Conservation (phyloP, 2,329 filamentous ascomycete species). For the Calycina herbarum region DNA sequence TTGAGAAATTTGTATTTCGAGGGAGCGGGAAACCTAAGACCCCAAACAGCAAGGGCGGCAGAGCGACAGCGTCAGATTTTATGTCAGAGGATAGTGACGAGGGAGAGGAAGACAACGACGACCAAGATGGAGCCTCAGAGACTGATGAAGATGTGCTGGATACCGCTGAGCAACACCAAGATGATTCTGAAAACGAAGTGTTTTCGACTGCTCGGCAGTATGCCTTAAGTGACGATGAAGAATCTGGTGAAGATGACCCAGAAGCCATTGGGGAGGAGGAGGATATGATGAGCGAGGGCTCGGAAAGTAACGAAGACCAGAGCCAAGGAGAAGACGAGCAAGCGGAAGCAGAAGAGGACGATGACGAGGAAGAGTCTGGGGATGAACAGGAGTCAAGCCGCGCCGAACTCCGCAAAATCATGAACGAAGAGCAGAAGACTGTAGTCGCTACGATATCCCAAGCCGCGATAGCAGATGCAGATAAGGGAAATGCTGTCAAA, state of each 20-base stretch:
- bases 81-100: slow-evolving; percentile 47
- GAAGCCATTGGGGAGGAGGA: slow-evolving; percentile 24
- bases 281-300: slow-evolving; percentile 18
- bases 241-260: slow-evolving; percentile 33
- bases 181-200: slow-evolving; percentile 39
- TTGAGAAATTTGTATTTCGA: slow-evolving; percentile 69
- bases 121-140: slow-evolving; percentile 32
- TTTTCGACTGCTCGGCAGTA: slow-evolving; percentile 24
- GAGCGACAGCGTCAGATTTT: slow-evolving; percentile 57
- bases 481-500: slow-evolving; percentile 85
- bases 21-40: slow-evolving; percentile 55
- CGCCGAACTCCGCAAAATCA: slow-evolving; percentile 64
- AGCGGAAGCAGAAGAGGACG: slow-evolving; percentile 38
- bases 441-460: slow-evolving; percentile 60
- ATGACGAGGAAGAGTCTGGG: slow-evolving; percentile 29
- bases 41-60: slow-evolving; percentile 38
- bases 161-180: slow-evolving; percentile 35
- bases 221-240: slow-evolving; percentile 34
- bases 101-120: slow-evolving; percentile 31
- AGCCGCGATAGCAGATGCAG: slow-evolving; percentile 72
- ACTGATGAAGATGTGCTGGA: slow-evolving; percentile 38
- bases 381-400: slow-evolving; percentile 43
- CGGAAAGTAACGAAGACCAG: slow-evolving; percentile 37
- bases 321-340: slow-evolving; percentile 34
- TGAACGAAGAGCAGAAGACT: slow-evolving; percentile 66